Evolutionary conservation across 1,139 yeast genomes (phyloP), one percentile per base, ranked within the genome.

Genomic region (Protomyces lactucae-debilis): DNA sequence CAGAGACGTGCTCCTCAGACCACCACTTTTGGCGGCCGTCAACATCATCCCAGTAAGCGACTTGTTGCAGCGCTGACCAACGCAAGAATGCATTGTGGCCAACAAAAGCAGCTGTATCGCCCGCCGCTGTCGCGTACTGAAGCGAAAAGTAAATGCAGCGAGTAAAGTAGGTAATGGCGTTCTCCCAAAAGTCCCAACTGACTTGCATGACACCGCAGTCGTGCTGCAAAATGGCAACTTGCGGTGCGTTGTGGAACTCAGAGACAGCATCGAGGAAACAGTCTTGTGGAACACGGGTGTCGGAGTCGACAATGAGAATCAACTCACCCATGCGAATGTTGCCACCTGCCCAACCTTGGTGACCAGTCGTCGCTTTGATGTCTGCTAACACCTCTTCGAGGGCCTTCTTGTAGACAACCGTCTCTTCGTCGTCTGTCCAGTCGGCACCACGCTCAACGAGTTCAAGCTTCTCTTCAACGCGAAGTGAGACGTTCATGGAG

Each of bases 191-290:
- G 37, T 64, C 67, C 52, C 40, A 54, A 16, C 64, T 63, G 18
- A 67, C 68, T 61, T 60, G 66, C 68, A 66, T 66, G 53, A 67
- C 68, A 14, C 68, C 67, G 14, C 68, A 67, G 32, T 64, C 67
- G 39, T 64, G 67, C 51, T 67, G 68, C 52, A 66, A 25, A 36
- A 67, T 67, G 12, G 69, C 69, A 1, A 66, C 67, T 40, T 66
- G 67, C 14, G 69, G 68, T 2, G 68, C 66, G 37, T 66, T 59
- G 32, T 63, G 53, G 52, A 66, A 66, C 46, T 66, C 69, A 14
- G 67, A 66, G 25, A 67, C 69, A 3, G 69, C 69, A 37, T 67
- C 69, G 35, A 67, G 61, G 61, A 67, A 67, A 52, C 69, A 66
- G 48, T 66, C 69, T 32, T 56, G 66, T 5, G 69, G 68, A 3